A percentile compares a stretch with the other conserved stretches of the same genome.
These are phyloP conservation scores for Tetrahymena thermophila DNA, from an alignment of 73 alveolate genomes.

Conservation along the genomic window DNA sequence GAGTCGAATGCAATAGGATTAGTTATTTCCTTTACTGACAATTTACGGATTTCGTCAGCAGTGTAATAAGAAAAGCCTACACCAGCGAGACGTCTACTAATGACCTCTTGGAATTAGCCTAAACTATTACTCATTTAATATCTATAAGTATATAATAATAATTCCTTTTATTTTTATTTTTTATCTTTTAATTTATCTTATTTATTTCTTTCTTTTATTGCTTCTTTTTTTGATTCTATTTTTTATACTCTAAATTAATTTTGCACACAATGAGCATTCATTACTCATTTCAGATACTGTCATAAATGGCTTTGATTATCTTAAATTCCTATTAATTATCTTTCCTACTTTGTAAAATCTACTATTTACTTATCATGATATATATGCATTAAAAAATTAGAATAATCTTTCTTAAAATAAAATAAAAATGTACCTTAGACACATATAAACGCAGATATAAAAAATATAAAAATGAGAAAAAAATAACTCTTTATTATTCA, in stretches of 20 bases:
- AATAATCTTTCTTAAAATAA: neutral
- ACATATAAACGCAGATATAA: no score
- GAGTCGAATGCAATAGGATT: slow-evolving; percentile 71
- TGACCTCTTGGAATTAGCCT: neutral
- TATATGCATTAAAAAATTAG: neutral
- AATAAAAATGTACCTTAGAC: neutral
- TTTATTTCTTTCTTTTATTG: neutral
- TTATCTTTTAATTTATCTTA: neutral
- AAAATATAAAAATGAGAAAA: neutral
- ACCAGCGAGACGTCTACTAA: slow-evolving; percentile 1
- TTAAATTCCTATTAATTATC: neutral
- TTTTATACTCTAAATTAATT: neutral
- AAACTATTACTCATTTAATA: neutral
- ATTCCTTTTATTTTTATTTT: neutral
- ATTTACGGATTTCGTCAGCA: slow-evolving; percentile 60
- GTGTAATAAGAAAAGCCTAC: slow-evolving; percentile 57
- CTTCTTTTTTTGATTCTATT: neutral
- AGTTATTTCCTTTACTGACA: slow-evolving; percentile 54
- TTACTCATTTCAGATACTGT: neutral
- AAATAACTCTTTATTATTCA: no score
- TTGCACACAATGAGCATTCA: slow-evolving; percentile 1
- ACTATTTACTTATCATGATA: neutral
- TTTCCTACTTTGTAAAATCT: neutral
- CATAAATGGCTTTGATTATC: neutral
- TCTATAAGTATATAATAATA: neutral